A percentile compares a stretch with the other conserved stretches of the same genome.
These are phyloP conservation scores for Flaveria trinervia DNA, from an alignment of 129 eudicot genomes.

Conservation along the genomic window DNA sequence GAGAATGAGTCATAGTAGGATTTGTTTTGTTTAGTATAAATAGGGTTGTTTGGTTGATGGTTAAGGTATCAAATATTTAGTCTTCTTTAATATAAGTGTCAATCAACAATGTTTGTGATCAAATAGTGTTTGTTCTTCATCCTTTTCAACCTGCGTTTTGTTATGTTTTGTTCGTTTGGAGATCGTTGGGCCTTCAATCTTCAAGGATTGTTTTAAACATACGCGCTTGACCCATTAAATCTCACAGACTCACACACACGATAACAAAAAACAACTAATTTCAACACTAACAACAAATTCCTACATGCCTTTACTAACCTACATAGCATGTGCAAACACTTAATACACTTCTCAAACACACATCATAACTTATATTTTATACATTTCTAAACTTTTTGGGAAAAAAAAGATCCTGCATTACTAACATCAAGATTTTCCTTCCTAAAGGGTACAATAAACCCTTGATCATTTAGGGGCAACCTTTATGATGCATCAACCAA, in stretches of 20 bases:
- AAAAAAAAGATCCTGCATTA: not conserved
- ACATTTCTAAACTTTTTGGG: too few species aligned
- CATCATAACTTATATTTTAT: not conserved
- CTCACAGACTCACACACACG: not conserved
- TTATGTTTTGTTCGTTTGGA: not conserved
- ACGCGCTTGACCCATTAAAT: not conserved
- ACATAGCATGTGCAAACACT: not conserved
- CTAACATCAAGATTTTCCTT: not conserved
- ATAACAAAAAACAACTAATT: not conserved
- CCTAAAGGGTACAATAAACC: not conserved
- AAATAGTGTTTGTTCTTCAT: too few species aligned
- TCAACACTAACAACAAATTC: not conserved
- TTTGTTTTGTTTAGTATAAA: too few species aligned
- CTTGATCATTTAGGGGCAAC: not conserved
- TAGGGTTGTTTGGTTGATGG: too few species aligned
- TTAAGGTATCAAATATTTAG: too few species aligned
- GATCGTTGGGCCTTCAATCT: not conserved
- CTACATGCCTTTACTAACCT: too few species aligned
- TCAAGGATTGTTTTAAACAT: not conserved
- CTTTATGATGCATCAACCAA: not conserved
- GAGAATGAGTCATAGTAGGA: too few species aligned
- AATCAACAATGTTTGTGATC: too few species aligned
- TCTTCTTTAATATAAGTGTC: too few species aligned
- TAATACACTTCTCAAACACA: not conserved
- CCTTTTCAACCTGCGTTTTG: too few species aligned